Evolutionary conservation across 352 stramenopile species (phyloP).

Genomic region (Phytopythium litorale): DNA sequence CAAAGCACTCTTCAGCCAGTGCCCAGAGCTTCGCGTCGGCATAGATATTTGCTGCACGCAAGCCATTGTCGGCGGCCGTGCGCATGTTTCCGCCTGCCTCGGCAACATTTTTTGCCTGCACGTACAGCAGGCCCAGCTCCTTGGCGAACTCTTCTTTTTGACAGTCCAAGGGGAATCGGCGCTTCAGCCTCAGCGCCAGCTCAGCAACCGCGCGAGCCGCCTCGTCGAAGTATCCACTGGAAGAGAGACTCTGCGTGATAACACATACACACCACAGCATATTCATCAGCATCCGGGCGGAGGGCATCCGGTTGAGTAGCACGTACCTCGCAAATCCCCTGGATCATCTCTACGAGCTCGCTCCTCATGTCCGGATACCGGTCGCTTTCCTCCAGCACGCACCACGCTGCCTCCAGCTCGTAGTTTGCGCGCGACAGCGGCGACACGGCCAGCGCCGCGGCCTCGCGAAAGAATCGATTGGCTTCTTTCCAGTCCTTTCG

Average conservation of each 20-base stretch:
- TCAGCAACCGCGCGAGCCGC: slow-evolving; percentile 53
- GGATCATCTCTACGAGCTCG: slow-evolving; percentile 36
- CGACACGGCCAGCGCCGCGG: slow-evolving; percentile 30
- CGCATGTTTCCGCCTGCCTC: slow-evolving; percentile 50
- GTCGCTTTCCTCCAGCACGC: slow-evolving; percentile 47
- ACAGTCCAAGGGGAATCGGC: slow-evolving; percentile 52
- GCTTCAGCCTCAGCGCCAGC: slow-evolving; percentile 56
- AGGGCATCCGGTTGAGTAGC: not conserved
- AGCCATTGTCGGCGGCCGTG: slow-evolving; percentile 42
- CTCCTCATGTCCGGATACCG: slow-evolving; percentile 33
- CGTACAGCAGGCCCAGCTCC: slow-evolving; percentile 44
- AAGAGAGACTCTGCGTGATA: slow-evolving; percentile 34
- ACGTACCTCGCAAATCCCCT: slow-evolving; percentile 45
- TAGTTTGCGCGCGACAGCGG: slow-evolving; percentile 47
- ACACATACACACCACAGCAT: not conserved
- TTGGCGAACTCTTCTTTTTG: slow-evolving; percentile 25
- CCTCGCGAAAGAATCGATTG: slow-evolving; percentile 43
- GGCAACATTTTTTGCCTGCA: slow-evolving; percentile 48
- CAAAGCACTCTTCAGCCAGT: slow-evolving; percentile 50
- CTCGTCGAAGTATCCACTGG: slow-evolving; percentile 64
- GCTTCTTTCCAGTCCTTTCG: slow-evolving; percentile 68
- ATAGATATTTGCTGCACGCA: slow-evolving; percentile 48
- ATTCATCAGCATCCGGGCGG: not conserved
- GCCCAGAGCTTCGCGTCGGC: slow-evolving; percentile 49
- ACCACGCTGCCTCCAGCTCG: slow-evolving; percentile 62